Evolutionary conservation across 257 asterid species (phyloP).

Genomic region (Linderniella brevidens): DNA sequence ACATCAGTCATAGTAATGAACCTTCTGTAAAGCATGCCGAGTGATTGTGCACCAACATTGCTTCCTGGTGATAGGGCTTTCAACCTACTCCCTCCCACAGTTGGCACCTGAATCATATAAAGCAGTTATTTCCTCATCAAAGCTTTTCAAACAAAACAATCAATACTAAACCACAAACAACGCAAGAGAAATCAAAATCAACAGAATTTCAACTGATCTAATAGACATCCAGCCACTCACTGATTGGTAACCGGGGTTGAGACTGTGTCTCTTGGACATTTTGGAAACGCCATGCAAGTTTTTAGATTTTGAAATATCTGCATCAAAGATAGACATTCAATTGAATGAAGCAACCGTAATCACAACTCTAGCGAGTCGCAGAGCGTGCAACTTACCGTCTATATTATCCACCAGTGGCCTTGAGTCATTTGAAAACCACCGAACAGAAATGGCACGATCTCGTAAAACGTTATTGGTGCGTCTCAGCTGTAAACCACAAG

Average conservation of each 20-base stretch:
- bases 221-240: constrained; percentile 22
- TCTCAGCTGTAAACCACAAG: constrained; percentile 35
- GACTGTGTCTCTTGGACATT: constrained; percentile 16
- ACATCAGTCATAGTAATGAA: constrained; percentile 4
- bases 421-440: constrained; percentile 37
- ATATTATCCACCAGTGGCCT: constrained; percentile 30
- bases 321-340: not conserved
- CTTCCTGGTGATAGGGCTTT: constrained; percentile 27
- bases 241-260: constrained; percentile 18
- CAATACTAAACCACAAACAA: constrained; percentile 7
- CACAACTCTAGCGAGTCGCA: too few species aligned
- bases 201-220: constrained; percentile 6
- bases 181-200: constrained; percentile 5
- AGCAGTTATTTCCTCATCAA: constrained; percentile 7
- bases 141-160: constrained; percentile 7
- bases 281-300: constrained; percentile 20
- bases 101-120: constrained; percentile 28
- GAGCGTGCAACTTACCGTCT: constrained; percentile 26
- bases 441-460: constrained; percentile 24
- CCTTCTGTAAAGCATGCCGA: constrained; percentile 32
- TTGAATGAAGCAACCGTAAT: not conserved
- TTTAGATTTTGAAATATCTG: constrained; percentile 31
- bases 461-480: constrained; percentile 31
- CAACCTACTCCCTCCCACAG: constrained; percentile 20
- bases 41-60: constrained; percentile 18